phyloP scores from a whole-genome alignment of 176 grass and related monocot genomes.

The Ensete ventricosum region DNA sequence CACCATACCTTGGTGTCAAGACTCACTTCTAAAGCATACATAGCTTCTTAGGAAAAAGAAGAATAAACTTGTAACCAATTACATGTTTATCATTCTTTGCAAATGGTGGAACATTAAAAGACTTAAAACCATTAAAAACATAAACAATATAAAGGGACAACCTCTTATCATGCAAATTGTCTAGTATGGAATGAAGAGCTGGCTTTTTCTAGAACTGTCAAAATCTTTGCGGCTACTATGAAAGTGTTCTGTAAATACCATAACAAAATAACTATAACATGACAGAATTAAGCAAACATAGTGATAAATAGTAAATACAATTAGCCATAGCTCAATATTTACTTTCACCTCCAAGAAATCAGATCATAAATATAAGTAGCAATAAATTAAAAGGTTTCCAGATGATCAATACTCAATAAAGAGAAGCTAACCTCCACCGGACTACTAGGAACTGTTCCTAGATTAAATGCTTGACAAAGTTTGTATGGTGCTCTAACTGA shows the following conservation, averaged over 20 bases:
- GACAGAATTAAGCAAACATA: too few relatives aligned
- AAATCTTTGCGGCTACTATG: too few relatives aligned
- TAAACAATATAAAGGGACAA: not conserved
- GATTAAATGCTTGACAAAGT: slow-evolving; percentile 70
- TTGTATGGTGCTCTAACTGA: slow-evolving; percentile 54
- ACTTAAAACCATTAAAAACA: not conserved
- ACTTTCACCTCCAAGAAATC: not conserved
- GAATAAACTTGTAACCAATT: not conserved
- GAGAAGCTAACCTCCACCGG: slow-evolving; percentile 59
- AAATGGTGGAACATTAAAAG: not conserved
- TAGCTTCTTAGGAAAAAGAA: not conserved
- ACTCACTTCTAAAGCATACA: too few relatives aligned
- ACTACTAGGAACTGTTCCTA: slow-evolving; percentile 46
- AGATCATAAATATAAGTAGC: not conserved
- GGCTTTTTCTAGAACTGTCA: not conserved
- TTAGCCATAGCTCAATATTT: too few relatives aligned
- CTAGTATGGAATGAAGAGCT: not conserved
- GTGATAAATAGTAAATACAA: too few relatives aligned
- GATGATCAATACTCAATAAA: slow-evolving; percentile 8
- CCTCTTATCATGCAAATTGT: not conserved
- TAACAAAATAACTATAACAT: too few relatives aligned
- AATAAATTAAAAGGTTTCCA: not conserved
- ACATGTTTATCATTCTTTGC: not conserved
- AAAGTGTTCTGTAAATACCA: too few relatives aligned
- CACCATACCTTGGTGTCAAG: too few relatives aligned